A percentile compares a stretch with the other conserved stretches of the same genome.
These are phyloP conservation scores for Aspergillus phoenicis DNA, from an alignment of 2,329 filamentous ascomycete genomes.

Conservation along the genomic window DNA sequence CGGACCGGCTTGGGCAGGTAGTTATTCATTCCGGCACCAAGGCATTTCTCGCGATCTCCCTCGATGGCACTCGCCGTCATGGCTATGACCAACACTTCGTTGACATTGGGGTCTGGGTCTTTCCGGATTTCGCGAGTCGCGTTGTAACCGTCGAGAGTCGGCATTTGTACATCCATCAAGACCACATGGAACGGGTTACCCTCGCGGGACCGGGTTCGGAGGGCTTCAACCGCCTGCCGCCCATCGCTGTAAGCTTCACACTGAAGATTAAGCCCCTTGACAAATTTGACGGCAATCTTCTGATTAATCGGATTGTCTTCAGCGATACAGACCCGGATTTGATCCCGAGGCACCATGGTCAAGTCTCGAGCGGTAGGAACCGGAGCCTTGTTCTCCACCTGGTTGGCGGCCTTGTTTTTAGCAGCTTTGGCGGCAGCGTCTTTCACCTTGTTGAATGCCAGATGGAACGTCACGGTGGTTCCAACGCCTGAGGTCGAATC, in stretches of 20 bases:
- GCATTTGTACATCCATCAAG: conserved; percentile 97
- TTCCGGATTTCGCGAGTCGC: conserved; percentile 80
- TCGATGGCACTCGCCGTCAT: conserved; percentile 97
- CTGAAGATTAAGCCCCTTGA: conserved; percentile 79
- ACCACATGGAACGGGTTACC: conserved; percentile 83
- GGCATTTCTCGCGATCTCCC: conserved; percentile 89
- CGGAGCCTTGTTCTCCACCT: conserved; percentile 45
- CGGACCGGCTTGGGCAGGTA: conserved; percentile 96
- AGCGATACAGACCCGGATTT: conserved; percentile 86
- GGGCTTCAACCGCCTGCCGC: conserved; percentile 79
- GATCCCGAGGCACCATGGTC: conserved; percentile 70
- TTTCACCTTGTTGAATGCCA: conserved; percentile 80
- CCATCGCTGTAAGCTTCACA: conserved; percentile 92
- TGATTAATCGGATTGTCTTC: conserved; percentile 96
- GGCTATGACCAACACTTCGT: conserved; percentile 86
- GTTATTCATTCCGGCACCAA: conserved; percentile 97
- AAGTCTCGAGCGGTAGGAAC: conserved; percentile 64
- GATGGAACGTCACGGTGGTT: conserved; percentile 72
- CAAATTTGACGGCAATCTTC: conserved; percentile 89
- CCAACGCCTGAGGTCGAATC: conserved; percentile 69
- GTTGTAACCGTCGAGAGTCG: conserved; percentile 87
- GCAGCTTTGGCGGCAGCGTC: conserved; percentile 59
- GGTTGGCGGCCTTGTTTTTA: conserved; percentile 52
- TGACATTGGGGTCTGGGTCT: conserved; percentile 74
- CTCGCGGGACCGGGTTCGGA: conserved; percentile 71